Conservation (phyloP, 495 filamentous ascomycete genomes). For the Aspergillus ostianus region DNA sequence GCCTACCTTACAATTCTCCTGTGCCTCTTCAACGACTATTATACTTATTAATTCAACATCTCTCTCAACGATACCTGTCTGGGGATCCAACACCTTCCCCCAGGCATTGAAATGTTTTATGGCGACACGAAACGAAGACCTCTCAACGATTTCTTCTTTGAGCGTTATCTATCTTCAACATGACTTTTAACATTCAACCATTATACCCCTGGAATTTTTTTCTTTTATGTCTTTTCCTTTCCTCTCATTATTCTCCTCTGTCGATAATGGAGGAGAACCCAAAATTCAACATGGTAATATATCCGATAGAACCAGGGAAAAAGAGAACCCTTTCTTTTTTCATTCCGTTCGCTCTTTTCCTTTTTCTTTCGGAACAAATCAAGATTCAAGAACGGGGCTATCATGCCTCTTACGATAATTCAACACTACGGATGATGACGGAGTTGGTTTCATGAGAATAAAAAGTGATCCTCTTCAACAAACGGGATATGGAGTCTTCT, state of each 20-base stretch:
- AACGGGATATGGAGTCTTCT: constrained; percentile 28
- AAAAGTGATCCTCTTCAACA: constrained; percentile 32
- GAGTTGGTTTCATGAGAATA: constrained; percentile 26
- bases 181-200: constrained; percentile 41
- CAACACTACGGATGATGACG: constrained; percentile 28
- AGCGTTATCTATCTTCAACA: constrained; percentile 48
- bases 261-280: background rate
- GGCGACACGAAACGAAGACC: constrained; percentile 49
- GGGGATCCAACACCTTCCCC: constrained; percentile 23
- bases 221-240: constrained; percentile 8
- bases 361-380: constrained; percentile 2
- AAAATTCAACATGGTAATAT: constrained; percentile 8
- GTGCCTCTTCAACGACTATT: constrained; percentile 22
- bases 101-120: constrained; percentile 43
- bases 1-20: background rate
- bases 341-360: background rate
- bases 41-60: constrained; percentile 46
- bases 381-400: background rate
- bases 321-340: background rate
- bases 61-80: constrained; percentile 42
- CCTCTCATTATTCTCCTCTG: background rate
- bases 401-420: constrained; percentile 17
- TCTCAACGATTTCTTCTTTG: constrained; percentile 52
- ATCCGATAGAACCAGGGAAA: background rate
- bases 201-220: constrained; percentile 18